These are phyloP conservation scores for Herpetospermum pedunculosum DNA, from an alignment of 306 rosid genomes.

Conservation along the genomic window DNA sequence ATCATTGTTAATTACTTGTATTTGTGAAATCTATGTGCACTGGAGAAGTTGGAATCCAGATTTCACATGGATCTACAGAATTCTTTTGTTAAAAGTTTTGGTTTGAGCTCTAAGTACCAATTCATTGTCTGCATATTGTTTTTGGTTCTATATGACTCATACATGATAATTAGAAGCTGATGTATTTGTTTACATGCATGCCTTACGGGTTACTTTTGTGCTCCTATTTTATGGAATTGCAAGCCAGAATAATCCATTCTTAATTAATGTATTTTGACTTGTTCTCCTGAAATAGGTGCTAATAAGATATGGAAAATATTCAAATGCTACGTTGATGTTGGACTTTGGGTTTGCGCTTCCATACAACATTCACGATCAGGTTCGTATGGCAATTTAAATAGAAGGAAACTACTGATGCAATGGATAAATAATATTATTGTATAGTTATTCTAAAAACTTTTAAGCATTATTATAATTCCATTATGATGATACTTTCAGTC, in stretches of 20 bases:
- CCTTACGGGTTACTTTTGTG: background rate
- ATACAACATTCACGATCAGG: constrained; percentile 61
- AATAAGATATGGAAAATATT: constrained; percentile 71
- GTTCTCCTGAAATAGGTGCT: constrained; percentile 29
- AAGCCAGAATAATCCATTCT: background rate
- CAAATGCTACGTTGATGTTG: constrained; percentile 64
- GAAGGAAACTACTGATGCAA: constrained; percentile 4
- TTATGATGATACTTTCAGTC: background rate
- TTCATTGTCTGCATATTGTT: background rate
- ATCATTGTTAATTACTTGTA: background rate
- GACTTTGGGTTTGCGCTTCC: constrained; percentile 83
- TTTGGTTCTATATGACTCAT: background rate
- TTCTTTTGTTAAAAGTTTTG: background rate
- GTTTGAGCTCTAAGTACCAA: background rate
- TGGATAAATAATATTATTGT: background rate
- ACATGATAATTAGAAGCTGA: background rate
- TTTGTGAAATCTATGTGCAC: background rate
- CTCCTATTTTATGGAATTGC: background rate
- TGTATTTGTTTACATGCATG: background rate
- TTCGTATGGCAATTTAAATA: constrained; percentile 17
- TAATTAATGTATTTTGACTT: background rate
- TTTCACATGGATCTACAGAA: background rate
- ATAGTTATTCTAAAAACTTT: background rate
- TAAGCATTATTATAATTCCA: background rate
- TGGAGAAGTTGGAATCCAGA: background rate